phyloP scores from a whole-genome alignment of 2,329 filamentous ascomycete genomes.

The Calonectria multiphialidica region DNA sequence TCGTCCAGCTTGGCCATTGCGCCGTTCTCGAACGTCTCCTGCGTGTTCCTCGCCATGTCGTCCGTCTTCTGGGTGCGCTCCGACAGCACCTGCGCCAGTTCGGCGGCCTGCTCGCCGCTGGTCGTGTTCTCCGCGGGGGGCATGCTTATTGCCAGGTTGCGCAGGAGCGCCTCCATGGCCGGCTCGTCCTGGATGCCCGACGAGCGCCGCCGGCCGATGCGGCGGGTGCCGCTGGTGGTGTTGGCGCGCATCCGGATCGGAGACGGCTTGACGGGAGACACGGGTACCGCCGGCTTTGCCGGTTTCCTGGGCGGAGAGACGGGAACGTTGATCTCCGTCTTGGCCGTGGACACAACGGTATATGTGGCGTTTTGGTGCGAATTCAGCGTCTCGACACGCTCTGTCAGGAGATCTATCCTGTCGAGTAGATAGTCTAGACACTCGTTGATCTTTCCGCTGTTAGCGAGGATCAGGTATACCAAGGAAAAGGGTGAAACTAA shows the following conservation, averaged over 20 bases:
- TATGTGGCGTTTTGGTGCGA: slow-evolving; percentile 58
- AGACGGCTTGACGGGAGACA: slow-evolving; percentile 51
- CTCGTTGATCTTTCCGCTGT: slow-evolving; percentile 58
- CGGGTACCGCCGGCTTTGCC: slow-evolving; percentile 39
- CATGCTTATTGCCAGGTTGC: slow-evolving; percentile 58
- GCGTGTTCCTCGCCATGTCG: slow-evolving; percentile 58
- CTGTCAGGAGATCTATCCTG: slow-evolving; percentile 56
- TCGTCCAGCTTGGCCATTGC: slow-evolving; percentile 60
- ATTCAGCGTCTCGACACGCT: slow-evolving; percentile 57
- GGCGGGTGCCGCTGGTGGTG: slow-evolving; percentile 28
- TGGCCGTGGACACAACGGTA: slow-evolving; percentile 56
- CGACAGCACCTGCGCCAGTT: slow-evolving; percentile 50
- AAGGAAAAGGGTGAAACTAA: slow-evolving; percentile 45
- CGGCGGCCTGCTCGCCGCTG: slow-evolving; percentile 41
- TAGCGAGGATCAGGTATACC: slow-evolving; percentile 20
- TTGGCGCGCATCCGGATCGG: slow-evolving; percentile 51
- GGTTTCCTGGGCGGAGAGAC: slow-evolving; percentile 37
- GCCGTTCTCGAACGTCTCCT: slow-evolving; percentile 62
- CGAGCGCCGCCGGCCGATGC: slow-evolving; percentile 49
- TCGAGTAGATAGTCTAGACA: slow-evolving; percentile 65
- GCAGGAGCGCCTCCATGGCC: slow-evolving; percentile 62
- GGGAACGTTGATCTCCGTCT: slow-evolving; percentile 54
- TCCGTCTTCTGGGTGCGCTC: slow-evolving; percentile 58
- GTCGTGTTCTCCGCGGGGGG: slow-evolving; percentile 48
- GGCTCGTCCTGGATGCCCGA: slow-evolving; percentile 52